Evolutionary conservation across 2,329 filamentous ascomycete species (phyloP).

Genomic region (Didymella arachidicola): DNA sequence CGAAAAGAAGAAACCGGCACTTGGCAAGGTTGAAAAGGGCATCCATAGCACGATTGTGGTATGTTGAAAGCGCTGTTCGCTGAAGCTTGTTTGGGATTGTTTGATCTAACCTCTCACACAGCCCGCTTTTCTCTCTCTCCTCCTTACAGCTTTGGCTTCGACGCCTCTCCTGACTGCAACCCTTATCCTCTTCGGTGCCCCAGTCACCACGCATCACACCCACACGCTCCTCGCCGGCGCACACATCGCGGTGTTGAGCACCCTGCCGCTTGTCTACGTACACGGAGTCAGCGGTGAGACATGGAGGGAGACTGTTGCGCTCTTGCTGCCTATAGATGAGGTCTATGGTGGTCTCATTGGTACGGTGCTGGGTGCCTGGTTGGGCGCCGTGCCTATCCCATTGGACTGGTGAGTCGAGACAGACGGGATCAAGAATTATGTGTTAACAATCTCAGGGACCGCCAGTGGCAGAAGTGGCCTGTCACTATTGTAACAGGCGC

Average conservation of each 20-base stretch:
- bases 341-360: constrained; percentile 85
- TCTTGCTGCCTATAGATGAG: constrained; percentile 79
- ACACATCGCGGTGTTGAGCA: constrained; percentile 80
- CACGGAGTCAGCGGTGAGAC: constrained; percentile 77
- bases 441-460: constrained; percentile 65
- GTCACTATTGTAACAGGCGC: constrained; percentile 86
- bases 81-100: not conserved
- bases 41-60: constrained; percentile 52
- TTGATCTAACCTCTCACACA: constrained; percentile 49
- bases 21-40: constrained; percentile 35
- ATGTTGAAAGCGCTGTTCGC: constrained; percentile 31
- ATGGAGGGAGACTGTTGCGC: constrained; percentile 74
- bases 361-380: constrained; percentile 81
- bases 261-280: constrained; percentile 83
- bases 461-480: constrained; percentile 99
- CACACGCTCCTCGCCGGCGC: constrained; percentile 83
- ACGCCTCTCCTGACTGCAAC: constrained; percentile 66
- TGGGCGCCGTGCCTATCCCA: constrained; percentile 93
- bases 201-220: constrained; percentile 78
- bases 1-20: constrained; percentile 47
- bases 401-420: constrained; percentile 75
- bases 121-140: constrained; percentile 74
- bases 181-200: constrained; percentile 89
- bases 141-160: constrained; percentile 63
- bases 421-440: not conserved